Evolutionary conservation across 805 yeast species (phyloP), one percentile per base, ranked within the genome.

Genomic region (Wickerhamiella vanderwaltii): DNA sequence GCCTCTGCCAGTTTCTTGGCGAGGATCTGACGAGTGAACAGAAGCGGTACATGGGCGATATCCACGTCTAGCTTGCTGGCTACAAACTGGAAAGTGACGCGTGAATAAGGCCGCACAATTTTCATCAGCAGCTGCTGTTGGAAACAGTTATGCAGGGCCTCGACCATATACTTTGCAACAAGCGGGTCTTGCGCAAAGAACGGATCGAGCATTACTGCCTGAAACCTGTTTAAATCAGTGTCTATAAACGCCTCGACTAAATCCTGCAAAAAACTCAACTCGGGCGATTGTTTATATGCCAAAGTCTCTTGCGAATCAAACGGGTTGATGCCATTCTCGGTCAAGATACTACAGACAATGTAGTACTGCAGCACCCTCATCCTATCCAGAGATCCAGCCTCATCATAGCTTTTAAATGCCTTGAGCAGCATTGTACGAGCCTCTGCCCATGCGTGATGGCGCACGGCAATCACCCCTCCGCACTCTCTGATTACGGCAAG

Each of bases 401-500:
- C 81, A 51, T 76, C 79, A 51, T 70, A 76, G 40, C 69, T 70
- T 46, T 72, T 72, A 54, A 75, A 75, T 23, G 75, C 63, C 47
- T 70, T 76, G 48, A 71, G 71, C 43, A 75, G 71, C 43, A 63
- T 68, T 43, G 67, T 66, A 7, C 76, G 63, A 0, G 83, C 85
- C 37, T 57, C 58, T 25, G 69, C 73, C 64, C 70, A 82, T 46
- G 75, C 72, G 11, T 69, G 39, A 19, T 36, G 23, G 46, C 71
- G 65, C 68, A 81, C 75, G 38, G 72, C 69, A 48, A 82, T 67
- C 41, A 74, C 69, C 2, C 86, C 94, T 0, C 85, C 83, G 48
- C 84, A 77, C 55, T 82, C 88, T 46, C 74, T 69, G 19, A 83
- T 70, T n/a, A 78, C 71, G 1, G 88, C 94, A 57, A 76, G 64